Evolutionary conservation across 148 eudicot species (phyloP).

Genomic region (Vaccinium myrtillus): DNA sequence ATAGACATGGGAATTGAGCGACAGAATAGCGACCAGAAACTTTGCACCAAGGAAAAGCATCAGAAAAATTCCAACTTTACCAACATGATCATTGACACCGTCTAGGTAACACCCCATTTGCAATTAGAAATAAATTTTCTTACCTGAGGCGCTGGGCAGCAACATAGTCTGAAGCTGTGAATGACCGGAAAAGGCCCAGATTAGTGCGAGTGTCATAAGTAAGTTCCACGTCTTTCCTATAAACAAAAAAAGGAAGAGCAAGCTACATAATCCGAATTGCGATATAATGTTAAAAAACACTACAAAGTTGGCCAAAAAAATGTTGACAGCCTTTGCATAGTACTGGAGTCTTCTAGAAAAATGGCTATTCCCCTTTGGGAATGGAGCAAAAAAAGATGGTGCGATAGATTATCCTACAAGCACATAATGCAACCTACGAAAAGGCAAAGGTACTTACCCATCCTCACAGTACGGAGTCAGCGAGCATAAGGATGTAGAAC

Average conservation of each 20-base stretch:
- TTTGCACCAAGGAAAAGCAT: slow-evolving; percentile 8
- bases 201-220: slow-evolving; percentile 79
- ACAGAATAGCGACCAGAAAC: not conserved
- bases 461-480: slow-evolving; percentile 73
- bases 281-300: not conserved
- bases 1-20: not conserved
- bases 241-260: slow-evolving; percentile 21
- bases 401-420: not conserved
- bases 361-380: not conserved
- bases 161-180: slow-evolving; percentile 81
- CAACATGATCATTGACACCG: not conserved
- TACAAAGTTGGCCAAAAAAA: slow-evolving; percentile 8
- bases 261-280: not conserved
- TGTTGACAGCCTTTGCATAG: not conserved
- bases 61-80: not conserved
- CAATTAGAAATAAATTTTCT: slow-evolving; percentile 2
- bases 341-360: not conserved
- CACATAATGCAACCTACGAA: not conserved
- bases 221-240: slow-evolving; percentile 55
- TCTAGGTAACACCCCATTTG: not conserved
- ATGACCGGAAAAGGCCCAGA: slow-evolving; percentile 74
- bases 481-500: slow-evolving; percentile 66
- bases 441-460: slow-evolving; percentile 50
- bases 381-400: not conserved
- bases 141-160: slow-evolving; percentile 86